Conservation (phyloP, 441 rosid genomes). For the Hura crepitans region DNA sequence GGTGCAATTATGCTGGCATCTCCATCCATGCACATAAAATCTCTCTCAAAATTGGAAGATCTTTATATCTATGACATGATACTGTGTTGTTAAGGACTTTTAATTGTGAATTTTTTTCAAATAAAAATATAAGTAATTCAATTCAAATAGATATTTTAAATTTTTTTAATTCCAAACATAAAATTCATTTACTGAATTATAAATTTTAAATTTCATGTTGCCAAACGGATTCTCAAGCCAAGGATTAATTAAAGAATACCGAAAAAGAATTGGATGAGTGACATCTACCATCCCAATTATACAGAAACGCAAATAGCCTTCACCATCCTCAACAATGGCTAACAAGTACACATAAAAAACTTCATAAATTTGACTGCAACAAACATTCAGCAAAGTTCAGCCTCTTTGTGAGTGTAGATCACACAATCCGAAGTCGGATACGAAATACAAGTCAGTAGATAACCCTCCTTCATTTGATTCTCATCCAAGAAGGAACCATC, state of each 20-base stretch:
- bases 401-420: constrained; percentile 82
- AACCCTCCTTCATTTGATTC: constrained; percentile 47
- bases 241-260: neutral
- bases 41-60: too few species aligned
- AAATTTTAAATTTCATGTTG: too few species aligned
- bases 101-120: too few species aligned
- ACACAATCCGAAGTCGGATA: constrained; percentile 71
- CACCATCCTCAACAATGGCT: neutral
- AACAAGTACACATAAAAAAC: constrained; percentile 3
- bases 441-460: constrained; percentile 74
- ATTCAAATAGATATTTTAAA: too few species aligned
- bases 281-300: neutral
- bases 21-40: too few species aligned
- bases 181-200: too few species aligned
- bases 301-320: neutral
- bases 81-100: too few species aligned
- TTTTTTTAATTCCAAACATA: too few species aligned
- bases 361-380: neutral
- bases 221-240: too few species aligned
- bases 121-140: too few species aligned
- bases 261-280: neutral
- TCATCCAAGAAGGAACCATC: constrained; percentile 86
- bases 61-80: too few species aligned
- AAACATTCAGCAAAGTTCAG: constrained; percentile 42
- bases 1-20: too few species aligned